Evolutionary conservation across 345 rosid species (phyloP), one percentile per base, ranked within the genome.

Genomic region (Orychophragmus violaceus): DNA sequence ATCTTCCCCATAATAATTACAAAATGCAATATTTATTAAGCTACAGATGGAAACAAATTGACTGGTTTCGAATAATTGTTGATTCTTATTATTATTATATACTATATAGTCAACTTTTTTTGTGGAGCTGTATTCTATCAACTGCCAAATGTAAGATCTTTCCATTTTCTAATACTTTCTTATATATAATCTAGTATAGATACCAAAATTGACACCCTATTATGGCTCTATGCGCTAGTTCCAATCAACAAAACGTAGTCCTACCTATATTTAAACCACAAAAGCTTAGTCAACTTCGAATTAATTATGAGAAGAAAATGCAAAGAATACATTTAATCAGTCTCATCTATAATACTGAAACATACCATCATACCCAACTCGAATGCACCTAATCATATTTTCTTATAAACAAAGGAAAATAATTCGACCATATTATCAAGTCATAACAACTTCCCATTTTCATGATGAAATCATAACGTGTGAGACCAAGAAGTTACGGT

Each of bases 361-460:
- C 61, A 60, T 60, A 69, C 48, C 59, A 69, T 70, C 68, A 42
- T 46, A 53, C 48, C 62, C 46, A 52, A 54, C 62, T 62, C 30
- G 3, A 42, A 42, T 42, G 19, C 41, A 71, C 64, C 69, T 53
- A 53, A 54, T 16, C 30, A 12, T 63, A 18, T 54, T 25, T 33
- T 22, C 5, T 4, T 30, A 30, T 12, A 29, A 16, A 16, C 11
- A 11, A 42, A 62, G 30, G 62, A 53, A 44, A 62, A 62, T 42
- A 62, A 53, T 22, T 33, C 2, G 55, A 44, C 72, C 48, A 67
- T 53, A 28, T 41, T 66, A 13, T 24, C 4, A 21, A 22, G 1
- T 41, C 25, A n/a, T 51, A 42, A 29, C 24, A 21, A 21, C 52
- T 21, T 62, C 16, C 21, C 12, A 32, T 61, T 41, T 52, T 22